Percentiles rank a stretch among this genome's conserved stretches.
phyloP scores from a whole-genome alignment of 768 basidiomycete genomes.

The Lanmaoa rubissima region DNA sequence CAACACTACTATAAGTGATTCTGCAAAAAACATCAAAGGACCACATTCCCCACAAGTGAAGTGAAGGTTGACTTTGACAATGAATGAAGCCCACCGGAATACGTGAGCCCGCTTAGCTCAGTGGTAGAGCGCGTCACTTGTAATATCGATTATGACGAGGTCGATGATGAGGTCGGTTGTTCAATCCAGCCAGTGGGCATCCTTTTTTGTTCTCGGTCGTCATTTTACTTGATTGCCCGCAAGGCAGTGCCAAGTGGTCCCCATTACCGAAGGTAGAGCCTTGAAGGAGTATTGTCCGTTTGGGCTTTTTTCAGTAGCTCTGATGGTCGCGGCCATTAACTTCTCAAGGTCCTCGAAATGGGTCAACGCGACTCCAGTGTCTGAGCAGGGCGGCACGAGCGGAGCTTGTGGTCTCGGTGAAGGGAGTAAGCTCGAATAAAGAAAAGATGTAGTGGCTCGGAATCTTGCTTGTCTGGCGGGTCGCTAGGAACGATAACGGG shows the following conservation, averaged over 20 bases:
- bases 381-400: not conserved
- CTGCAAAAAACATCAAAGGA: not conserved
- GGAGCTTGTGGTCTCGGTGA: too few relatives aligned
- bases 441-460: not conserved
- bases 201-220: not conserved
- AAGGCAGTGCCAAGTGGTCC: not conserved
- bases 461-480: too few relatives aligned
- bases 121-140: slow-evolving; percentile 46
- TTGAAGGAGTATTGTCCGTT: not conserved
- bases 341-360: not conserved
- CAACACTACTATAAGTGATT: not conserved
- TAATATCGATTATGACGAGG: slow-evolving; percentile 36
- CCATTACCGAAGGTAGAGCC: not conserved
- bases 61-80: not conserved
- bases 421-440: not conserved
- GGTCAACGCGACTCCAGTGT: too few relatives aligned
- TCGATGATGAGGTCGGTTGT: slow-evolving; percentile 47
- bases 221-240: not conserved
- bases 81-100: not conserved
- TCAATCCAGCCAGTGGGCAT: slow-evolving; percentile 45
- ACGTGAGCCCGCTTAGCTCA: slow-evolving; percentile 8
- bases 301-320: not conserved
- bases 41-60: not conserved
- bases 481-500: too few relatives aligned
- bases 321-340: too few relatives aligned